Evolutionary conservation across 495 filamentous ascomycete genomes (phyloP).

Genomic region (Lepidopterella palustris): DNA sequence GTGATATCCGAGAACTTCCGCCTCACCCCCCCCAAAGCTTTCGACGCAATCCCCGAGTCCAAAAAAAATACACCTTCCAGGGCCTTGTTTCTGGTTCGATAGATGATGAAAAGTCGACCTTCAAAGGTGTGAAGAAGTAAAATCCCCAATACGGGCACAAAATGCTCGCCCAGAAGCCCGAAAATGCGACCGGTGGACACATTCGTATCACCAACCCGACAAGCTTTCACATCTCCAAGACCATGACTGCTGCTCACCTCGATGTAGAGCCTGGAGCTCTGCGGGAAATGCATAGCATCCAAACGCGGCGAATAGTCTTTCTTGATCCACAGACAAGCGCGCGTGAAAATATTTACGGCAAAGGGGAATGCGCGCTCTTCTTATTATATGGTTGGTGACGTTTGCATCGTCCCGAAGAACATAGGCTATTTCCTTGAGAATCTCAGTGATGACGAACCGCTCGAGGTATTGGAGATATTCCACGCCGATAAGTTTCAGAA

Average conservation of each 20-base stretch:
- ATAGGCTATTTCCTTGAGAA: constrained; percentile 72
- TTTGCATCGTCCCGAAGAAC: constrained; percentile 60
- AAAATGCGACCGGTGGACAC: constrained; percentile 48
- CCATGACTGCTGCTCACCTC: constrained; percentile 56
- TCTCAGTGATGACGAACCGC: constrained; percentile 57
- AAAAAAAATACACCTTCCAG: constrained; percentile 66
- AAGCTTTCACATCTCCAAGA: constrained; percentile 60
- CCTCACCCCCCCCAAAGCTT: constrained; percentile 51
- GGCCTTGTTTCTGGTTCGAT: constrained; percentile 55
- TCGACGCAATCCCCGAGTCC: constrained; percentile 50
- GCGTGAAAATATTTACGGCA: constrained; percentile 61
- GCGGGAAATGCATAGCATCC: constrained; percentile 81
- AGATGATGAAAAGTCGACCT: constrained; percentile 38
- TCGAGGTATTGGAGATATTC: constrained; percentile 62
- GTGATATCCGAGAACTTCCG: constrained; percentile 62
- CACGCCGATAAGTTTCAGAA: constrained; percentile 60
- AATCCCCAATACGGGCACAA: constrained; percentile 55
- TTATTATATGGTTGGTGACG: constrained; percentile 68
- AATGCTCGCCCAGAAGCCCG: constrained; percentile 53
- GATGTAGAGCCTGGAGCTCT: constrained; percentile 61
- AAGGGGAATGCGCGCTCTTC: constrained; percentile 57
- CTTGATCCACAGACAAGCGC: constrained; percentile 60
- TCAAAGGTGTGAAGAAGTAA: constrained; percentile 47
- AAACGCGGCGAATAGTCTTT: constrained; percentile 67
- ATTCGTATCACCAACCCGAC: constrained; percentile 60